phyloP scores from a whole-genome alignment of 129 eudicot species.

The Flaveria sonorensis region DNA sequence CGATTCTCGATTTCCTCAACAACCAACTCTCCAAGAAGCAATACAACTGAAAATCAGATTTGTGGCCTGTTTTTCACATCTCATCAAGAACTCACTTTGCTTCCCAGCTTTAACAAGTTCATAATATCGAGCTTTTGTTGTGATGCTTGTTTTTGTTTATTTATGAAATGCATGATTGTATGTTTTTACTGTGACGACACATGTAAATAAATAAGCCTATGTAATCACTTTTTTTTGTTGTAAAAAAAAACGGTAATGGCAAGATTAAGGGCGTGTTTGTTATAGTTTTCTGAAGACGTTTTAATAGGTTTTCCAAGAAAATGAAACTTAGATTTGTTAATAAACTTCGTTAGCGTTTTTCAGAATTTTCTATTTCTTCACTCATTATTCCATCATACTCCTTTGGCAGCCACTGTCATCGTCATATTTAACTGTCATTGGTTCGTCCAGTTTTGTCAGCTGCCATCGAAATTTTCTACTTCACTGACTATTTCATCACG shows the following conservation, averaged over 20 bases:
- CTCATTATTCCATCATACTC: too few species aligned
- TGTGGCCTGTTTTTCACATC: not conserved
- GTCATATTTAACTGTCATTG: too few species aligned
- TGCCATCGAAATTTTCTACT: too few species aligned
- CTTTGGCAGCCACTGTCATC: too few species aligned
- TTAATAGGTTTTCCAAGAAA: too few species aligned
- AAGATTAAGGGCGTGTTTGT: not conserved
- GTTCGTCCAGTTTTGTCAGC: too few species aligned
- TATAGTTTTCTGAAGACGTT: not conserved
- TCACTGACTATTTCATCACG: too few species aligned
- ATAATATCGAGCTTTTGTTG: slow-evolving; percentile 10
- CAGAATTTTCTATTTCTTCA: too few species aligned
- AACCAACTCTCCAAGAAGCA: slow-evolving; percentile 56
- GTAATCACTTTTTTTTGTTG: not conserved
- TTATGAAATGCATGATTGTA: slow-evolving; percentile 8
- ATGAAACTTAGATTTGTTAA: too few species aligned
- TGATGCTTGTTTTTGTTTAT: slow-evolving; percentile 20
- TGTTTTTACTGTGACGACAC: not conserved
- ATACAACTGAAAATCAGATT: slow-evolving; percentile 33
- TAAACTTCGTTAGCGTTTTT: too few species aligned
- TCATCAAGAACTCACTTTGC: slow-evolving; percentile 12
- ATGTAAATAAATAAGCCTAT: slow-evolving; percentile 31
- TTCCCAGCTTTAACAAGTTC: slow-evolving; percentile 20
- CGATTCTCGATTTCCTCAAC: slow-evolving; percentile 84
- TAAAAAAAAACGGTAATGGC: not conserved